phyloP scores from a whole-genome alignment of 1,284 basidiomycete genomes.

The Rhodotorula sp. region DNA sequence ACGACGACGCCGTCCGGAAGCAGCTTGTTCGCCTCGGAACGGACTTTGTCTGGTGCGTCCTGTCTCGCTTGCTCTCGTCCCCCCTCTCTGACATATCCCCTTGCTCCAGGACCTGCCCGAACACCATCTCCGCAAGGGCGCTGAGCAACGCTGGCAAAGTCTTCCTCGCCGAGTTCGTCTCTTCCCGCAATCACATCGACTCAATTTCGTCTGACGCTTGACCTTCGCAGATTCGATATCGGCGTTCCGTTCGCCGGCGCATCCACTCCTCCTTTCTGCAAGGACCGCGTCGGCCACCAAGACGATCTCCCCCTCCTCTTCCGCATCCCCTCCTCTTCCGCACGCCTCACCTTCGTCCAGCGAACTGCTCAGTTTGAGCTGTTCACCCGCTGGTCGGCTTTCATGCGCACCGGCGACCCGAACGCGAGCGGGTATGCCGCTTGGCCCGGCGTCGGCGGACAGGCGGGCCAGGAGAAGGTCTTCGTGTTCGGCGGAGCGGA shows the following conservation, averaged over 20 bases:
- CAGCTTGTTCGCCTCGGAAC: conserved; percentile 28
- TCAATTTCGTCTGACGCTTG: accelerated
- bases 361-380: conserved; percentile 12
- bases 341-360: background rate
- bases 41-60: conserved; percentile 35
- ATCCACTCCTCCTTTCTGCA: background rate
- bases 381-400: conserved; percentile 32
- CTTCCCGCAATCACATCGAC: background rate
- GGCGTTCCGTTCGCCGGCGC: conserved; percentile 15
- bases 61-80: background rate
- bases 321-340: background rate
- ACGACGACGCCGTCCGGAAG: conserved; percentile 6
- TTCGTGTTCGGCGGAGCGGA: background rate
- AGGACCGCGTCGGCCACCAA: conserved; percentile 22
- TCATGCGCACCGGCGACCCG: conserved; percentile 33
- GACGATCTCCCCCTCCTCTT: conserved; percentile 41
- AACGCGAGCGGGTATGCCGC: conserved; percentile 1
- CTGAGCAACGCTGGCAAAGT: conserved; percentile 2
- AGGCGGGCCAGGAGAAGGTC: background rate
- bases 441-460: background rate
- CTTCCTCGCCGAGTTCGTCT: conserved; percentile 31
- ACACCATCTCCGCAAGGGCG: conserved; percentile 1
- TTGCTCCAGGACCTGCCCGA: conserved; percentile 28
- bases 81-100: background rate
- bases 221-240: conserved; percentile 24